A percentile compares a stretch with the other conserved stretches of the same genome.
These are phyloP conservation scores for Lecanicillium sp. DNA, from an alignment of 2,329 filamentous ascomycete species.

Conservation along the genomic window DNA sequence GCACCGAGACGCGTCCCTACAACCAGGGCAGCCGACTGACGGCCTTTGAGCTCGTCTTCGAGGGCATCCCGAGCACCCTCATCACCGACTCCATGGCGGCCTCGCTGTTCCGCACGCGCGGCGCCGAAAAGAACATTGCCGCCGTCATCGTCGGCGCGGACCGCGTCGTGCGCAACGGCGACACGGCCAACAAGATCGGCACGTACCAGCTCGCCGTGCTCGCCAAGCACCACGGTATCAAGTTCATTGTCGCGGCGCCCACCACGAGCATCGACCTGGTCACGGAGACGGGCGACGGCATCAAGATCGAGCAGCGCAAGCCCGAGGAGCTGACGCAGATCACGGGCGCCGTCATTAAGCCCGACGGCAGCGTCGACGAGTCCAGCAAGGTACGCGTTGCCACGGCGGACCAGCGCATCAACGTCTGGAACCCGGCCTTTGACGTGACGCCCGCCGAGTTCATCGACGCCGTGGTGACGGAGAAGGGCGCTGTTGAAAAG, in stretches of 20 bases:
- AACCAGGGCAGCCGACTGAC: slow-evolving; percentile 95
- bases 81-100: slow-evolving; percentile 97
- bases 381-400: slow-evolving; percentile 64
- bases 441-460: slow-evolving; percentile 85
- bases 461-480: slow-evolving; percentile 92
- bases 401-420: slow-evolving; percentile 70
- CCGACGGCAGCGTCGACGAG: slow-evolving; percentile 58
- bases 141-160: slow-evolving; percentile 94
- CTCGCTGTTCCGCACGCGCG: slow-evolving; percentile 64
- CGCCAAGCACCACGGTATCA: slow-evolving; percentile 79
- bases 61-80: slow-evolving; percentile 82
- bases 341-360: slow-evolving; percentile 64
- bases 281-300: slow-evolving; percentile 70
- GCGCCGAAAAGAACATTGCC: slow-evolving; percentile 60
- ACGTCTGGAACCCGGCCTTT: slow-evolving; percentile 95
- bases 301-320: slow-evolving; percentile 85
- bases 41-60: slow-evolving; percentile 93
- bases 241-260: slow-evolving; percentile 91
- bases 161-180: slow-evolving; percentile 89
- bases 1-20: slow-evolving; percentile 94
- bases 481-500: slow-evolving; percentile 82
- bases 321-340: slow-evolving; percentile 77
- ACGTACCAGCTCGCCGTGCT: slow-evolving; percentile 92
- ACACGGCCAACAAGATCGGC: slow-evolving; percentile 98
- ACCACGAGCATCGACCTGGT: slow-evolving; percentile 87